Percentiles rank a stretch among this genome's conserved stretches.
Conservation (phyloP, 441 rosid genomes). For the Gossypium lobatum region DNA sequence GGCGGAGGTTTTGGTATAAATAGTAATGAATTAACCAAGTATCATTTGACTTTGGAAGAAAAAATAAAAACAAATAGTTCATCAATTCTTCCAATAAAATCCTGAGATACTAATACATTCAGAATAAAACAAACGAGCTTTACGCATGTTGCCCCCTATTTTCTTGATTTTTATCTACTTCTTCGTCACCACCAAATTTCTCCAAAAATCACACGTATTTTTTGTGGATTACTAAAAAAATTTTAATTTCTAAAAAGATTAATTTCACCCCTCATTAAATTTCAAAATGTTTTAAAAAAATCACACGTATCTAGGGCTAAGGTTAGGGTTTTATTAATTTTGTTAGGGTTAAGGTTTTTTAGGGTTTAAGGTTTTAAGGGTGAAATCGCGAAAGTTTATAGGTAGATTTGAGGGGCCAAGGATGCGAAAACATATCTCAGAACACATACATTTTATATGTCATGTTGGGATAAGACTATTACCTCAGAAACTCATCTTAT, state of each 20-base stretch:
- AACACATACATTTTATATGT: too few relatives aligned
- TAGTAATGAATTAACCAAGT: neutral
- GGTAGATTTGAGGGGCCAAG: too few relatives aligned
- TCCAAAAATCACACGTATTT: neutral
- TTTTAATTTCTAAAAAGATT: too few relatives aligned
- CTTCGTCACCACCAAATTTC: neutral
- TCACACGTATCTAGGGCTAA: too few relatives aligned
- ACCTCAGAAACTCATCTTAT: too few relatives aligned
- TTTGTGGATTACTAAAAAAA: neutral
- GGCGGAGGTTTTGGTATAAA: neutral
- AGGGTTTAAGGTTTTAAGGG: too few relatives aligned
- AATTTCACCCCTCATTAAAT: neutral
- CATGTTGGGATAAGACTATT: too few relatives aligned
- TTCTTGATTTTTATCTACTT: neutral
- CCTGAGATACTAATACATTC: neutral
- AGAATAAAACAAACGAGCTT: slow-evolving; percentile 5
- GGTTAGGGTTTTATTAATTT: too few relatives aligned
- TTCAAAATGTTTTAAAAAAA: too few relatives aligned
- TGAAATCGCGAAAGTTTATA: too few relatives aligned
- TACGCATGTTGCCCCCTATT: neutral
- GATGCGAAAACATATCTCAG: too few relatives aligned
- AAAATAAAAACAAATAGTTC: neutral
- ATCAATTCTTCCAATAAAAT: neutral
- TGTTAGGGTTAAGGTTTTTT: too few relatives aligned
- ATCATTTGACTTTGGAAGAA: neutral